phyloP scores from a whole-genome alignment of 345 rosid species.

The Gossypium herbaceum region DNA sequence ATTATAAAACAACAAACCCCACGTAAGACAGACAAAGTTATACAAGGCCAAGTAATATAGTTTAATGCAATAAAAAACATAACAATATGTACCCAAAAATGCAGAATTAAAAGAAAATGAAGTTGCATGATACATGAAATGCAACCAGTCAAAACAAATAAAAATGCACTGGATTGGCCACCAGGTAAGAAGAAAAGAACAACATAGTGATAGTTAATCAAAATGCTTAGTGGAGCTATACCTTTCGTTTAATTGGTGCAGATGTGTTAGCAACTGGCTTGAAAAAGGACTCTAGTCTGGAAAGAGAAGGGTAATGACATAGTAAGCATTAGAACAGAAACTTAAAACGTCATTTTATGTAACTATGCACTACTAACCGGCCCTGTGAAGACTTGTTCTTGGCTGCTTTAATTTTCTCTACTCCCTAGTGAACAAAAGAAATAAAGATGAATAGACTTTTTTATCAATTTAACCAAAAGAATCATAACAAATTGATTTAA shows the following conservation, averaged over 20 bases:
- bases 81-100: neutral
- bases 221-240: constrained; percentile 29
- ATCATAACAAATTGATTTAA: neutral
- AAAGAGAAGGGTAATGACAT: constrained; percentile 10
- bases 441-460: neutral
- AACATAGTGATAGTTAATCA: neutral
- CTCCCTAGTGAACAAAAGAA: constrained; percentile 41
- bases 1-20: neutral
- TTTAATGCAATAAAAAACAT: neutral
- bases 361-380: constrained; percentile 46
- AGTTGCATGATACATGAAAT: neutral
- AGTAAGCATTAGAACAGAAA: constrained; percentile 9
- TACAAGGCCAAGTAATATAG: neutral
- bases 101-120: neutral
- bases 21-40: neutral
- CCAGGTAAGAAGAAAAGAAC: constrained; percentile 5
- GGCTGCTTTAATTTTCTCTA: constrained; percentile 86
- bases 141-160: neutral
- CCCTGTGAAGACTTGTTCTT: constrained; percentile 96
- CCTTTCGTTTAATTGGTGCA: constrained; percentile 68
- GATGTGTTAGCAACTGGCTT: constrained; percentile 66
- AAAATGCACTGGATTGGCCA: neutral
- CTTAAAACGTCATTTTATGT: neutral
- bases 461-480: neutral
- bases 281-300: constrained; percentile 75